Conservation (phyloP, 768 basidiomycete species). For the Aureoboletus auriporus region DNA sequence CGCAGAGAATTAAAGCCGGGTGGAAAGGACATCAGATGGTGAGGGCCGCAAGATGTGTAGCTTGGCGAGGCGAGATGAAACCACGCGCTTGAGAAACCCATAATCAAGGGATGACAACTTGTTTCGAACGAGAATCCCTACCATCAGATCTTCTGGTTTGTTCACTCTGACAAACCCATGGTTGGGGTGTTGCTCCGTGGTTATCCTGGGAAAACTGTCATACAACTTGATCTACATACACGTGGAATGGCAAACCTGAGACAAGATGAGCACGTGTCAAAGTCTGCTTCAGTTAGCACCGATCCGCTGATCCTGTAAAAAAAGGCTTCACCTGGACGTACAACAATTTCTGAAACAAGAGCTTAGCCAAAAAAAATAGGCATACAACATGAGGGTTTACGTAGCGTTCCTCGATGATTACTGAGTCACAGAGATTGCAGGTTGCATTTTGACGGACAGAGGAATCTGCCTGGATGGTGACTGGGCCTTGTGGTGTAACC, state of each 20-base stretch:
- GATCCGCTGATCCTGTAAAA: background rate
- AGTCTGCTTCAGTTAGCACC: slow-evolving; percentile 42
- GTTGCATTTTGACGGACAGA: slow-evolving; percentile 55
- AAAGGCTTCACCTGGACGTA: slow-evolving; percentile 48
- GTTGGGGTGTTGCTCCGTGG: slow-evolving; percentile 65
- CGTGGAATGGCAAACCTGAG: slow-evolving; percentile 44
- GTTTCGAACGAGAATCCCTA: slow-evolving; percentile 29
- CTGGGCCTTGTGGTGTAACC: background rate
- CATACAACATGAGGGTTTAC: slow-evolving; percentile 39
- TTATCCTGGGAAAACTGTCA: slow-evolving; percentile 44
- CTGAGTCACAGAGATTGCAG: slow-evolving; percentile 76
- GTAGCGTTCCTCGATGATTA: slow-evolving; percentile 67
- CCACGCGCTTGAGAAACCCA: slow-evolving; percentile 28
- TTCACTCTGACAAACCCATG: slow-evolving; percentile 70
- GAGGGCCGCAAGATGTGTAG: slow-evolving; percentile 52
- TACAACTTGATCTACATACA: background rate
- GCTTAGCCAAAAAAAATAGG: slow-evolving; percentile 1
- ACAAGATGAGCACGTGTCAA: slow-evolving; percentile 70
- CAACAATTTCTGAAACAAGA: slow-evolving; percentile 57
- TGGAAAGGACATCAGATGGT: too few species aligned
- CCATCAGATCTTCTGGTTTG: slow-evolving; percentile 53
- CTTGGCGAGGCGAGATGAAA: slow-evolving; percentile 10
- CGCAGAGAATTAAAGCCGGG: too few species aligned
- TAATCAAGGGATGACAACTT: background rate
- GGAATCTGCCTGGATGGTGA: background rate